phyloP scores from a whole-genome alignment of 352 stramenopile species.

The Phytopythium aichiense region DNA sequence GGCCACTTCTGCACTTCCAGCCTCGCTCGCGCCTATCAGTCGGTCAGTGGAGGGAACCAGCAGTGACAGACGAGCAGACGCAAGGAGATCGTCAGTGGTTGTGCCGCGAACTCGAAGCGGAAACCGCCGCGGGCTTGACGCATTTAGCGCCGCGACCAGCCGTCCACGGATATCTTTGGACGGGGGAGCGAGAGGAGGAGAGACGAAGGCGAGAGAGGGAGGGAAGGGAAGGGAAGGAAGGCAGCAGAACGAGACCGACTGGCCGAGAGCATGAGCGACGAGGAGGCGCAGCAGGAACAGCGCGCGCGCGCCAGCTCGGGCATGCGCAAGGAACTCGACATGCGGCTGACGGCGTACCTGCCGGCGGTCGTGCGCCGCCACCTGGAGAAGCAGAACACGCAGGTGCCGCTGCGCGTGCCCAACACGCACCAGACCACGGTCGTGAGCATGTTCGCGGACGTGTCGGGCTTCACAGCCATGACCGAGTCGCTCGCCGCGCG shows the following conservation, averaged over 20 bases:
- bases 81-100: neutral
- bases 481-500: constrained; percentile 87
- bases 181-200: neutral
- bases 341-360: constrained; percentile 77
- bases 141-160: constrained; percentile 1
- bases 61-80: neutral
- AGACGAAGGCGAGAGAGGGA: neutral
- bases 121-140: neutral
- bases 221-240: neutral
- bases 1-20: constrained; percentile 1
- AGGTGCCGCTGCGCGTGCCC: constrained; percentile 36
- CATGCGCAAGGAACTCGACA: constrained; percentile 76
- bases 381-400: constrained; percentile 56
- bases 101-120: neutral
- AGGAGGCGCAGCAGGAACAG: neutral
- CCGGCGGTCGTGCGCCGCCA: constrained; percentile 75
- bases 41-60: neutral
- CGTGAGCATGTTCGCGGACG: constrained; percentile 93
- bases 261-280: neutral
- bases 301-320: constrained; percentile 29
- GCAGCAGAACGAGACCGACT: neutral
- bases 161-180: neutral
- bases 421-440: constrained; percentile 71
- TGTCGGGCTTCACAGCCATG: constrained; percentile 93
- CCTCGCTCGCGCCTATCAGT: neutral